phyloP scores from a whole-genome alignment of 2,329 filamentous ascomycete genomes.

The Aspergillus thermomutatus region DNA sequence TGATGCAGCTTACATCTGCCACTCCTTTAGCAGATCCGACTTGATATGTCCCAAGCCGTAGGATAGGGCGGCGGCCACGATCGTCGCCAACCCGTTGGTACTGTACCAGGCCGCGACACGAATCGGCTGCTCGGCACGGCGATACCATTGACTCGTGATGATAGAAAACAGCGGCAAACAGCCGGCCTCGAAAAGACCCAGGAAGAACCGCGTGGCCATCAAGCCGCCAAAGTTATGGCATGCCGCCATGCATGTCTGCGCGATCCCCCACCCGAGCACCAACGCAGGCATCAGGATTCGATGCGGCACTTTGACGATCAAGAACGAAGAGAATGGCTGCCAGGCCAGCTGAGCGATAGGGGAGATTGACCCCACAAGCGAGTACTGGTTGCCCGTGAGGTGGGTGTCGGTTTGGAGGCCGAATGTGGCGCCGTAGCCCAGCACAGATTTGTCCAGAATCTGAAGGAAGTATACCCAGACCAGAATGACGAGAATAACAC shows the following conservation, averaged over 20 bases:
- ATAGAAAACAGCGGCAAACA: slow-evolving; percentile 46
- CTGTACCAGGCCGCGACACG: slow-evolving; percentile 66
- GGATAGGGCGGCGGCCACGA: slow-evolving; percentile 55
- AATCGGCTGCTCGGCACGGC: slow-evolving; percentile 57
- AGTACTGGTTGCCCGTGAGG: slow-evolving; percentile 55
- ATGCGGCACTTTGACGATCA: slow-evolving; percentile 61
- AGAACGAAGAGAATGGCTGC: slow-evolving; percentile 58
- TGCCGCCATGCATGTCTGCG: slow-evolving; percentile 47
- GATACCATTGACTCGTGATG: slow-evolving; percentile 47
- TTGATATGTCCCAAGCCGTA: slow-evolving; percentile 57
- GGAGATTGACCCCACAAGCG: slow-evolving; percentile 55
- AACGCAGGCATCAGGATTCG: slow-evolving; percentile 55
- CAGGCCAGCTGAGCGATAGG: slow-evolving; percentile 60
- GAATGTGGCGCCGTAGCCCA: slow-evolving; percentile 58
- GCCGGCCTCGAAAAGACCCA: slow-evolving; percentile 53
- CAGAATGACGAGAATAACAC: slow-evolving; percentile 50
- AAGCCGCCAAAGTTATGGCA: slow-evolving; percentile 46
- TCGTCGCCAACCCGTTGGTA: slow-evolving; percentile 57
- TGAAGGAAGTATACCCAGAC: slow-evolving; percentile 48
- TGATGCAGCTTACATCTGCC: slow-evolving; percentile 45
- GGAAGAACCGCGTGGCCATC: slow-evolving; percentile 50
- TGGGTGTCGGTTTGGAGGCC: slow-evolving; percentile 50
- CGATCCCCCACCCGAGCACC: slow-evolving; percentile 48
- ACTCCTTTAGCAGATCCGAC: slow-evolving; percentile 41
- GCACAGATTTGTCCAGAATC: slow-evolving; percentile 57